Evolutionary conservation across 805 yeast genomes (phyloP).

Genomic region (Myxozyma lipomycoides): DNA sequence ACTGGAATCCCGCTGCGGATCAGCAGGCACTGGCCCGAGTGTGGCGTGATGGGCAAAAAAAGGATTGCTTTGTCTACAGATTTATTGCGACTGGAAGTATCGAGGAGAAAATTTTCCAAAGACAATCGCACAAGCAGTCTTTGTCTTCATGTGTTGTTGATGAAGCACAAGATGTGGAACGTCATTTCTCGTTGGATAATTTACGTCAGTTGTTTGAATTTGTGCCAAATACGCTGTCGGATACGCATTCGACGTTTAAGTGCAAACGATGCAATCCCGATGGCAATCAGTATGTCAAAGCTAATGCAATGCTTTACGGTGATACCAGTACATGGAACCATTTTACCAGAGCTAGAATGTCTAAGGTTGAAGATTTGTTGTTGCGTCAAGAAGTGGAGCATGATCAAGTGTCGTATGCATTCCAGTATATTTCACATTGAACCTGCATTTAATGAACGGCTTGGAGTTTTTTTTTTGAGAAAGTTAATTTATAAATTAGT

Average conservation of each 20-base stretch:
- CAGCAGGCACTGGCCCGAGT: slow-evolving; percentile 97
- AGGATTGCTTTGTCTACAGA: slow-evolving; percentile 91
- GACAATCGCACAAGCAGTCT: slow-evolving; percentile 92
- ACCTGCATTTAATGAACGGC: too few relatives aligned
- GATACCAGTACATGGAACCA: slow-evolving; percentile 99
- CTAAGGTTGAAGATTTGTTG: slow-evolving; percentile 68
- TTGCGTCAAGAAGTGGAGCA: slow-evolving; percentile 67
- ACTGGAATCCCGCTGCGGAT: slow-evolving; percentile 98
- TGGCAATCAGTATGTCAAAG: slow-evolving; percentile 57
- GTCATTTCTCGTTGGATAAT: slow-evolving; percentile 80
- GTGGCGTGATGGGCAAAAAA: slow-evolving; percentile 98
- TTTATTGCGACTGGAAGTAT: slow-evolving; percentile 93
- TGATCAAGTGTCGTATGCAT: slow-evolving; percentile 75
- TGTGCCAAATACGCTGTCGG: slow-evolving; percentile 65
- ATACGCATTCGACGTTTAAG: slow-evolving; percentile 87
- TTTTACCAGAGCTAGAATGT: slow-evolving; percentile 58
- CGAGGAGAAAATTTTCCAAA: slow-evolving; percentile 92
- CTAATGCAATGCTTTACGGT: slow-evolving; percentile 91
- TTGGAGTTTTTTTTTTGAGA: background rate
- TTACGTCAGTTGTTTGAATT: slow-evolving; percentile 71
- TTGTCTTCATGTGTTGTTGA: slow-evolving; percentile 95
- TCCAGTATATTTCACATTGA: slow-evolving; percentile 86
- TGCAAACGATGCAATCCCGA: slow-evolving; percentile 69
- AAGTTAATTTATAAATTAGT: too few relatives aligned
- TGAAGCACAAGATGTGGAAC: slow-evolving; percentile 90